A percentile compares a stretch with the other conserved stretches of the same genome.
These are phyloP conservation scores for Diphasiastrum complanatum DNA, from an alignment of 83 land plant species.

Conservation along the genomic window DNA sequence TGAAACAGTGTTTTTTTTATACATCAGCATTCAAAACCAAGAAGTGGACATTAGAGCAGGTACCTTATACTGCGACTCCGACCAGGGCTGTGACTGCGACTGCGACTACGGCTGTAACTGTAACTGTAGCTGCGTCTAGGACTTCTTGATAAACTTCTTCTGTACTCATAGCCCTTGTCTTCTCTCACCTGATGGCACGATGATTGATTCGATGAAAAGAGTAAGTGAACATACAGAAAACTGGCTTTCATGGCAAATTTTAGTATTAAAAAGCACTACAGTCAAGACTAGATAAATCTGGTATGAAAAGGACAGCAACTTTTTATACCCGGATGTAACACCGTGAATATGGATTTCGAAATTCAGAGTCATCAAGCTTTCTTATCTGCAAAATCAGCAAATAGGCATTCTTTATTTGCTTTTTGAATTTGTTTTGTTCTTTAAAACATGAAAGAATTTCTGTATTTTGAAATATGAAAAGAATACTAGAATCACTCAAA, in stretches of 20 bases:
- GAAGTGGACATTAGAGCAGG: too few species aligned
- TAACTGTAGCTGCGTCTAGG: slow-evolving; percentile 2
- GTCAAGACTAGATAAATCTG: too few species aligned
- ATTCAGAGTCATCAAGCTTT: slow-evolving; percentile 14
- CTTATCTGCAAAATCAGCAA: slow-evolving; percentile 1
- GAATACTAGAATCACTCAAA: too few species aligned
- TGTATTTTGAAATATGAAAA: too few species aligned
- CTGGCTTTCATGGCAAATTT: background rate
- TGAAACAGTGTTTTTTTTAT: too few species aligned
- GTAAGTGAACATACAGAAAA: background rate
- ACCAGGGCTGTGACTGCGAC: slow-evolving; percentile 10
- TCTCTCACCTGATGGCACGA: background rate
- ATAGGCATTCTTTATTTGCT: background rate
- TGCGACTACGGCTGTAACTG: background rate
- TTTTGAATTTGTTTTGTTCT: too few species aligned
- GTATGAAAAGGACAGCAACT: too few species aligned
- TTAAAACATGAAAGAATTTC: too few species aligned
- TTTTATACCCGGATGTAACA: slow-evolving; percentile 11
- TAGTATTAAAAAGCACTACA: too few species aligned
- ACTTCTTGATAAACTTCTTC: slow-evolving; percentile 2
- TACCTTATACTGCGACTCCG: slow-evolving; percentile 10
- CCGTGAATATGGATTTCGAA: slow-evolving; percentile 13
- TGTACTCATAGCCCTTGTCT: background rate
- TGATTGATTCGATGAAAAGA: background rate
- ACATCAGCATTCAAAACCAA: too few species aligned